These are phyloP conservation scores for Colletotrichum trifolii DNA, from an alignment of 2,329 filamentous ascomycete species.

Conservation along the genomic window DNA sequence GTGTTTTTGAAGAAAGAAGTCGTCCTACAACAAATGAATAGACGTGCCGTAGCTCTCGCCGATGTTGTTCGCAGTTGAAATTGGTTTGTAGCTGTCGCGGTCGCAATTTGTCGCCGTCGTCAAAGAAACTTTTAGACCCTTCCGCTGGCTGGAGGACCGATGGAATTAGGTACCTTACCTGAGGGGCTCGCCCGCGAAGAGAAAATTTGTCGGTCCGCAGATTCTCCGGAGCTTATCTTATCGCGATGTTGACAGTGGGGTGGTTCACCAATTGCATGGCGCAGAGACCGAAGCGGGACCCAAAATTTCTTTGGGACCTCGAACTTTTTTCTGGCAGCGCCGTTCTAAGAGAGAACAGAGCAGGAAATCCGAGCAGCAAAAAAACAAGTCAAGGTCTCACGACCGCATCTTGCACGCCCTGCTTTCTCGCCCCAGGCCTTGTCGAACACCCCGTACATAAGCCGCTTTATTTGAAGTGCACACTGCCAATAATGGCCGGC, in stretches of 20 bases:
- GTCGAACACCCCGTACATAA: not conserved
- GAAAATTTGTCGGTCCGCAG: constrained; percentile 35
- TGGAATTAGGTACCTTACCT: too few species aligned
- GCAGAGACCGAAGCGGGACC: constrained; percentile 33
- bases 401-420: constrained; percentile 6
- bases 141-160: not conserved
- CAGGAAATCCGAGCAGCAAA: constrained; percentile 24
- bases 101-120: constrained; percentile 21
- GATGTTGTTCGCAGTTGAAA: too few species aligned
- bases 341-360: constrained; percentile 25
- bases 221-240: constrained; percentile 37
- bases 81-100: not conserved
- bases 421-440: not conserved
- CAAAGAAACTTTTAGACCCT: constrained; percentile 18
- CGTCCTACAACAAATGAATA: not conserved
- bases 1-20: not conserved
- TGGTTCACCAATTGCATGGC: constrained; percentile 33
- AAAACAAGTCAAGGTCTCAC: constrained; percentile 21
- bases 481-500: constrained; percentile 47
- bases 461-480: not conserved
- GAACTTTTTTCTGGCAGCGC: constrained; percentile 37
- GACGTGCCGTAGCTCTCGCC: not conserved
- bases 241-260: constrained; percentile 23
- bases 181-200: not conserved
- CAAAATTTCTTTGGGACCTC: constrained; percentile 38